Evolutionary conservation across 257 asterid species (phyloP).

Genomic region (Perilla frutescens): DNA sequence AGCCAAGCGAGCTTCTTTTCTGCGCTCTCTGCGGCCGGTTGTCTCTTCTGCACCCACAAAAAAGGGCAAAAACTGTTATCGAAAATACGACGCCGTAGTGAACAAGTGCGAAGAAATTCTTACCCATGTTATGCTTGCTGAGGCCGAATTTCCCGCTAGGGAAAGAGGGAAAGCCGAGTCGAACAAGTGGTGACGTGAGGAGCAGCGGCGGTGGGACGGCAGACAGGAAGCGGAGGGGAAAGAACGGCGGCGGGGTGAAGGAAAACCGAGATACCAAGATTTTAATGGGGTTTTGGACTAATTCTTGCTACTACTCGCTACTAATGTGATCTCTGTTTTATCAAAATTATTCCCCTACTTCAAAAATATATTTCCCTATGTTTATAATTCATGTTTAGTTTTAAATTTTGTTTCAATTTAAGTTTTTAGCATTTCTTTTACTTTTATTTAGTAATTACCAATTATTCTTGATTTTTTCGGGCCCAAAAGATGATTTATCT

Average conservation of each 20-base stretch:
- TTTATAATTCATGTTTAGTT: no score
- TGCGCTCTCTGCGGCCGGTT: constrained; percentile 53
- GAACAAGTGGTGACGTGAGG: neutral
- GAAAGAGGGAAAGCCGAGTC: neutral
- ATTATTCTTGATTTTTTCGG: no score
- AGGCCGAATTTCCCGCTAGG: neutral
- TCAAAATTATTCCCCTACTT: no score
- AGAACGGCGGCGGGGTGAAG: neutral
- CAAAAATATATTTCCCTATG: no score
- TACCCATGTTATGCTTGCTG: constrained; percentile 32
- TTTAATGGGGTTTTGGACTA: neutral
- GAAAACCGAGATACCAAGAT: neutral
- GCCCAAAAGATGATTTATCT: no score
- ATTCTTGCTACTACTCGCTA: no score
- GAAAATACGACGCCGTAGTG: neutral
- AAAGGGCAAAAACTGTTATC: neutral
- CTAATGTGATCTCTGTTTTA: no score
- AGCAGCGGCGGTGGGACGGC: constrained; percentile 1
- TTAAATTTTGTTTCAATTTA: no score
- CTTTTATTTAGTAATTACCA: no score
- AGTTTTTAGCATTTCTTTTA: no score
- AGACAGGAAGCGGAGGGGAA: neutral
- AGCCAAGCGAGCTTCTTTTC: constrained; percentile 68
- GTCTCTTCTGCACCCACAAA: constrained; percentile 40
- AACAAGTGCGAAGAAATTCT: constrained; percentile 5